Evolutionary conservation across 192 early-diverging fungal species (phyloP).

Genomic region (Backusella macrospora): DNA sequence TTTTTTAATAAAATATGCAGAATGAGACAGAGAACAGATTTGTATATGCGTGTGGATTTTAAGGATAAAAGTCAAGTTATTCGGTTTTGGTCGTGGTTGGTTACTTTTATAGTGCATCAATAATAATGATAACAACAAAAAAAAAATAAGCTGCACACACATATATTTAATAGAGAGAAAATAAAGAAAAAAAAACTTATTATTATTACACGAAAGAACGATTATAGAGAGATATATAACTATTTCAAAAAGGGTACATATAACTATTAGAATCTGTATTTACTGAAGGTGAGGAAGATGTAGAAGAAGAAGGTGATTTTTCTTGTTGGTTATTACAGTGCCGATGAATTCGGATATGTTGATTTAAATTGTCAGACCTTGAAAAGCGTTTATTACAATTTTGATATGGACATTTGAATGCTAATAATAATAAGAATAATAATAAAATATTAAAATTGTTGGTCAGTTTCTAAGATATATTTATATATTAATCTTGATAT

Average conservation of each 20-base stretch:
- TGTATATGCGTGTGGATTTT: neutral
- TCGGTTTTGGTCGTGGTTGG: neutral
- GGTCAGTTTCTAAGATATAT: neutral
- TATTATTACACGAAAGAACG: neutral
- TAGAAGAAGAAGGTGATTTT: neutral
- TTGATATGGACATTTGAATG: slow-evolving; percentile 51
- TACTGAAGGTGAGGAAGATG: neutral
- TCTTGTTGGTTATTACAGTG: slow-evolving; percentile 36
- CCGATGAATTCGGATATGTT: slow-evolving; percentile 60
- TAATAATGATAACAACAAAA: too few relatives aligned
- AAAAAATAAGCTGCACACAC: too few relatives aligned
- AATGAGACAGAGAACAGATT: neutral
- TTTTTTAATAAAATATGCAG: slow-evolving; percentile 14
- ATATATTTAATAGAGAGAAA: neutral
- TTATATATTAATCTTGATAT: too few relatives aligned
- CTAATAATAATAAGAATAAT: slow-evolving; percentile 27
- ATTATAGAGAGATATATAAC: neutral
- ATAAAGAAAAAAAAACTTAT: neutral
- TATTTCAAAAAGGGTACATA: neutral
- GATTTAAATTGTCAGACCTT: slow-evolving; percentile 57
- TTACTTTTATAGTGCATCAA: neutral
- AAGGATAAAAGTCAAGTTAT: neutral
- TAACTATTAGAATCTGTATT: neutral
- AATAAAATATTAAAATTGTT: neutral
- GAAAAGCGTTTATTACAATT: slow-evolving; percentile 60